Percentiles rank a stretch among this genome's conserved stretches.
Evolutionary conservation across 495 filamentous ascomycete genomes (phyloP).

Genomic region (Cercophora samala): DNA sequence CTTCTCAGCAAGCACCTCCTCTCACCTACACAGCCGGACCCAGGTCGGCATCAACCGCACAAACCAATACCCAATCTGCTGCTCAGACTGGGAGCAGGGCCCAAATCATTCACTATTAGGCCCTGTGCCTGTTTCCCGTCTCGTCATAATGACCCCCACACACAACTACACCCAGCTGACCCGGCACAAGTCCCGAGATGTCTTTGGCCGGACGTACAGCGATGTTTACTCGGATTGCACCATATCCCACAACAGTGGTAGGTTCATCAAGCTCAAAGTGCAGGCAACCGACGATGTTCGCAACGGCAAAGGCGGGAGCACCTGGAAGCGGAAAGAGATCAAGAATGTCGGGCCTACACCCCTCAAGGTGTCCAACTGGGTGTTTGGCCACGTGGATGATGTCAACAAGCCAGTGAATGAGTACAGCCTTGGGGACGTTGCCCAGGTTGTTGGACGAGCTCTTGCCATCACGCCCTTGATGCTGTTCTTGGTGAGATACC

Average conservation of each 20-base stretch:
- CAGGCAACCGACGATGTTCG: constrained; percentile 3
- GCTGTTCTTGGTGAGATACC: background rate
- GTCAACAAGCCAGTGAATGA: background rate
- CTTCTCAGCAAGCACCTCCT: background rate
- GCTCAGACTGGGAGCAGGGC: background rate
- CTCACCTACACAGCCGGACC: background rate
- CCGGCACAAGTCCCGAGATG: background rate
- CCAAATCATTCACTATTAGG: background rate
- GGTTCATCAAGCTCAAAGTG: constrained; percentile 3
- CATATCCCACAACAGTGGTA: background rate
- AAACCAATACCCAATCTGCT: background rate
- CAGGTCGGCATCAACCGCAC: background rate
- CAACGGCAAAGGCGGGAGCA: background rate
- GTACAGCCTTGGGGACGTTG: background rate
- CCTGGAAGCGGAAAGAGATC: background rate
- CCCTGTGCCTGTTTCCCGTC: background rate
- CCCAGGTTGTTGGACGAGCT: background rate
- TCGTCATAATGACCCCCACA: background rate
- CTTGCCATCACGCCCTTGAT: background rate
- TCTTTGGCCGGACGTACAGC: constrained; percentile 1
- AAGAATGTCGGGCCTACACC: background rate
- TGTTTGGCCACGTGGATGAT: background rate
- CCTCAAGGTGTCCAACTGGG: constrained; percentile 3
- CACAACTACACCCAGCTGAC: background rate
- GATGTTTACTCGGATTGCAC: background rate